These are phyloP conservation scores for Candida palmyrensis DNA, from an alignment of 805 yeast species.

Conservation along the genomic window DNA sequence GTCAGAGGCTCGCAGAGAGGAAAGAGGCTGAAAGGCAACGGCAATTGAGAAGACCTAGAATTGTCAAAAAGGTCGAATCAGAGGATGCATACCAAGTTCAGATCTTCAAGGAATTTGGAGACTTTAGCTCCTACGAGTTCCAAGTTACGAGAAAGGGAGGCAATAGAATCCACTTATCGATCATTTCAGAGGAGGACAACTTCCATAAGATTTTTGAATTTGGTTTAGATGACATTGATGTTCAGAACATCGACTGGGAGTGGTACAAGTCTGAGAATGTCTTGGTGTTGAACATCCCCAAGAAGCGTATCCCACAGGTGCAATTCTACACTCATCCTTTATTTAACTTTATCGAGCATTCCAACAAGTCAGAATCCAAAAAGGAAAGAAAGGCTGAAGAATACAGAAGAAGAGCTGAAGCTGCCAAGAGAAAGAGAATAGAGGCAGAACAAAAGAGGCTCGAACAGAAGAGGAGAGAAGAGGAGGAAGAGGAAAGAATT, in stretches of 20 bases:
- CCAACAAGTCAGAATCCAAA: not conserved
- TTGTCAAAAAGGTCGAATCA: conserved; percentile 31
- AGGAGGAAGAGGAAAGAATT: not conserved
- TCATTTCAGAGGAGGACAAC: conserved; percentile 20
- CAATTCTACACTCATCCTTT: conserved; percentile 10
- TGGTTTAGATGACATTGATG: conserved; percentile 23
- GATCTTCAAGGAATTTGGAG: conserved; percentile 28
- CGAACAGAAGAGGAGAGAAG: conserved; percentile 1
- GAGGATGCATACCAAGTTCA: conserved; percentile 32
- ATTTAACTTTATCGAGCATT: conserved; percentile 7
- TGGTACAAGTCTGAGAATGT: conserved; percentile 23
- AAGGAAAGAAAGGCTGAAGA: conserved; percentile 4
- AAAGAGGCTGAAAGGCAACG: conserved; percentile 4
- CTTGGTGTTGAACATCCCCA: conserved; percentile 33
- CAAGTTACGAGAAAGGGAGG: conserved; percentile 14
- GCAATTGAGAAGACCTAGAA: conserved; percentile 16
- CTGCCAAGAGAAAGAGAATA: conserved; percentile 3
- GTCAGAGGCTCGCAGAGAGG: conserved; percentile 1
- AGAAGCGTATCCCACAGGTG: conserved; percentile 16
- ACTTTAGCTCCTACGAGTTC: conserved; percentile 30
- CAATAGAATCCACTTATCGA: conserved; percentile 15
- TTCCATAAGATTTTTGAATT: conserved; percentile 30
- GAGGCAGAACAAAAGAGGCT: conserved; percentile 3
- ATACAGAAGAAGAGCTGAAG: conserved; percentile 4
- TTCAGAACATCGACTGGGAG: conserved; percentile 30